Base-by-base conservation (phyloP, 192 early-diverging fungal species). In the Podila clonocystis region DNA sequence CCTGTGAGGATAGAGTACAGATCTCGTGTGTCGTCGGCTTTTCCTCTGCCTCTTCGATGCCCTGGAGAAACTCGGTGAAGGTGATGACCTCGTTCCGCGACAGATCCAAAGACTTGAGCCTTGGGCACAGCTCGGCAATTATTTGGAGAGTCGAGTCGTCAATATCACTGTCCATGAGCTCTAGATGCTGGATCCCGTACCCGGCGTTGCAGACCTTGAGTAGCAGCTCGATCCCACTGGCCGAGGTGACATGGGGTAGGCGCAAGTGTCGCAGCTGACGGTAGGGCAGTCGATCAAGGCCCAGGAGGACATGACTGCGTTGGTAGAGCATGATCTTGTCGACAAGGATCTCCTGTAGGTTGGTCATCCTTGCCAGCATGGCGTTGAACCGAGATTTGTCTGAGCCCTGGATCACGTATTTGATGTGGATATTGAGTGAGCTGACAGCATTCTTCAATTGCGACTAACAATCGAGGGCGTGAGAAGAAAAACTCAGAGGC, bases 161-260 rank as follows among this genome's bases (percentile, higher is more conserved):
- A 17, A 79, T 58, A 4, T 79, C 76, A 45, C 76, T 72, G 33
- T 79, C 70, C 34, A 79, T 59, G 7, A 79, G 61, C 6, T 79
- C 76, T 31, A 72, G 19, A 63, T 72, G 70, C 5, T 33, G 65
- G 20, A 72, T 50, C 19, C 62, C 30, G 55, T 45, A 26, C 1
- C 68, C 57, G 5, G 70, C 38, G 3, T 58, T 22, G 24, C 69
- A 72, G 38, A 72, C 33, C 30, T 31, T 28, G 11, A 68, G 58
- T 2, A 72, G 20, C 6, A 55, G 9, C 4, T 79, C 70, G 55
- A 62, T 50, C n/a, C 76, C 65, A 9, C 34, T 50, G 5, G 65
- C 31, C n/a, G 49, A 19, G 22, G 70, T 63, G 48, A 79, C 28
- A 50, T 77, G 68, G 1, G 76, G 70, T 15, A 79, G 55, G 50